phyloP scores from a whole-genome alignment of 768 basidiomycete genomes.

The Strobilomyces confusus region DNA sequence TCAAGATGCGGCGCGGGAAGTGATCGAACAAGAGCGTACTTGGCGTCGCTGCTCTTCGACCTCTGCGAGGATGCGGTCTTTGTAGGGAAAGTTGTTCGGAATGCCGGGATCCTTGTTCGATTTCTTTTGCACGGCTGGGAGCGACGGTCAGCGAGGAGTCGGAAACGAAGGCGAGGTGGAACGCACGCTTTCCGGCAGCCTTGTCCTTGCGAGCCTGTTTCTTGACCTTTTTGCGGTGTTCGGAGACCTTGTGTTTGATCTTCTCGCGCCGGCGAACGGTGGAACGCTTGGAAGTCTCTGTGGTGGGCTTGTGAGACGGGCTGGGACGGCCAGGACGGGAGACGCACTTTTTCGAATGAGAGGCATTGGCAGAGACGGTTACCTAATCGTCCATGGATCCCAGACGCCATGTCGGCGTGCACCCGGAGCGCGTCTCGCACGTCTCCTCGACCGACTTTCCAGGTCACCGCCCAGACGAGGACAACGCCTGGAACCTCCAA shows the following conservation, averaged over 20 bases:
- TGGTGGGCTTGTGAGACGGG: neutral
- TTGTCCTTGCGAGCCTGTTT: slow-evolving; percentile 72
- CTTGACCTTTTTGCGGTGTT: slow-evolving; percentile 70
- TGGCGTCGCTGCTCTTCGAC: slow-evolving; percentile 75
- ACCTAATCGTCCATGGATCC: slow-evolving; percentile 33
- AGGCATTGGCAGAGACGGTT: slow-evolving; percentile 39
- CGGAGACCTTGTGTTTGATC: slow-evolving; percentile 70
- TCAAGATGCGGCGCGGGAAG: neutral
- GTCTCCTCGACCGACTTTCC: slow-evolving; percentile 90
- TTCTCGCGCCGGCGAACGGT: slow-evolving; percentile 71
- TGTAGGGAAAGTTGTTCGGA: slow-evolving; percentile 90
- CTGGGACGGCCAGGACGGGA: neutral
- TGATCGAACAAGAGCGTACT: slow-evolving; percentile 34
- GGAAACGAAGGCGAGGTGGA: neutral
- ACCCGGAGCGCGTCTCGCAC: slow-evolving; percentile 68
- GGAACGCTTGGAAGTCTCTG: slow-evolving; percentile 82
- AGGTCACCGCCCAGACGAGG: slow-evolving; percentile 81
- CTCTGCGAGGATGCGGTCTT: slow-evolving; percentile 91
- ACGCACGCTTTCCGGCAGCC: slow-evolving; percentile 79
- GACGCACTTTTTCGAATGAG: slow-evolving; percentile 64
- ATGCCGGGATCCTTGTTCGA: slow-evolving; percentile 83
- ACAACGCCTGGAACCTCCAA: slow-evolving; percentile 77
- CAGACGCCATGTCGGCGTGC: slow-evolving; percentile 60
- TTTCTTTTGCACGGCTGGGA: slow-evolving; percentile 38
- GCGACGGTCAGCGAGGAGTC: neutral